A percentile compares a stretch with the other conserved stretches of the same genome.
These are phyloP conservation scores for Kickxella alabastrina DNA, from an alignment of 192 early-diverging fungal species.

Conservation along the genomic window DNA sequence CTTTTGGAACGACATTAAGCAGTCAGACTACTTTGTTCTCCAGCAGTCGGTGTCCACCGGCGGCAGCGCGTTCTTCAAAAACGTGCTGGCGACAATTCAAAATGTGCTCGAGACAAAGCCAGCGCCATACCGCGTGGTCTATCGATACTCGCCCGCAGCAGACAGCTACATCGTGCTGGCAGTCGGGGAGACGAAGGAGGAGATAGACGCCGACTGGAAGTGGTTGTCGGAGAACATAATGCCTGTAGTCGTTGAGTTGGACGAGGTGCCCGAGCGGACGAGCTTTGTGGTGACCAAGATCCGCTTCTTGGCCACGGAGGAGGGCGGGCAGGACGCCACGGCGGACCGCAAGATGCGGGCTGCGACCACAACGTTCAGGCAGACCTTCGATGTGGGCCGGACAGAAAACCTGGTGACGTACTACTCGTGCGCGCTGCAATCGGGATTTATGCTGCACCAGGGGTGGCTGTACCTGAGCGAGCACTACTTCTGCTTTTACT, in stretches of 20 bases:
- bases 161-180: conserved; percentile 75
- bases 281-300: conserved; percentile 90
- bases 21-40: conserved; percentile 62
- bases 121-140: conserved; percentile 84
- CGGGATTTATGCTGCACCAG: conserved; percentile 76
- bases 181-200: conserved; percentile 75
- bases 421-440: conserved; percentile 89
- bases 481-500: conserved; percentile 92
- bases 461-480: conserved; percentile 98
- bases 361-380: conserved; percentile 82
- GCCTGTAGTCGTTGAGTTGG: conserved; percentile 65
- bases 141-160: conserved; percentile 56
- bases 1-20: conserved; percentile 65
- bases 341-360: conserved; percentile 82
- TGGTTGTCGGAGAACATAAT: conserved; percentile 84
- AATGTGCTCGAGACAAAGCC: conserved; percentile 95
- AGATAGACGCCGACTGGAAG: conserved; percentile 83
- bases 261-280: conserved; percentile 74
- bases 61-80: conserved; percentile 57
- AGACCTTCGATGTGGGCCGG: conserved; percentile 77
- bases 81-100: conserved; percentile 84
- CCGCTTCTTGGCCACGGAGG: conserved; percentile 74
- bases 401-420: conserved; percentile 89
- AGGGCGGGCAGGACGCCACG: conserved; percentile 61
- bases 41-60: conserved; percentile 64